Base-by-base conservation (phyloP, 1,139 yeast species). In the Debaryomyces sp. region DNA sequence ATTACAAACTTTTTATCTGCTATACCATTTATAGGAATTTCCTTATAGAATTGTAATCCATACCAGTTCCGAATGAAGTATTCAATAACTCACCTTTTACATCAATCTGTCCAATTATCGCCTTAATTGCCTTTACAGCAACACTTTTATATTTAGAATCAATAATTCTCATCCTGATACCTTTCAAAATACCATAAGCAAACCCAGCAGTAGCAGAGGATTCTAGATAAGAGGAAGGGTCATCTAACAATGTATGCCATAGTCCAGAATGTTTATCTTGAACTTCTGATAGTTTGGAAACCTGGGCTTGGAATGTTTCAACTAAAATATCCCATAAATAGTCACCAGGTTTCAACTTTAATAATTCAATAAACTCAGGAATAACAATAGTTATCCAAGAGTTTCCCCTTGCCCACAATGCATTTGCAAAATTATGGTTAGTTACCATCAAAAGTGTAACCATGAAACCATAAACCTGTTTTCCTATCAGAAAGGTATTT, bases 321-420 rank as follows among this genome's bases (percentile, higher is more conserved):
- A 63, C 49, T 37, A 68, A 53, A 45, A 55, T 61, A 38, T 54
- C 55, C 39, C 68, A 51, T 45, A 65, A 57, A 36, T 55, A 60
- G 45, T 64, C 68, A 8, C 58, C 63, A 18, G 54, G 54, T 21
- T 55, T 60, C n/a, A 67, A 54, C 13, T 65, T 54, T 35, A 68
- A 55, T 32, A 66, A 53, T 39, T 67, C 72, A 30, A 68, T 58
- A 46, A 68, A 59, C 47, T 68, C 72, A 6, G 73, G 73, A 46
- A 68, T 66, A 10, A 64, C 71, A 43, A 68, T 67, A n/a, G 73
- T 68, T 46, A 68, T 55, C 73, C 73, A 68, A 12, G 68, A 59
- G 50, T 68, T 68, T 12, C 73, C 73, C 44, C 73, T 54, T n/a
- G 72, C 73, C 73, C 73, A 68, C 37, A 63, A 56, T 2, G 73